These are phyloP conservation scores for Marasmius oreades DNA, from an alignment of 1,284 basidiomycete genomes.

Conservation along the genomic window DNA sequence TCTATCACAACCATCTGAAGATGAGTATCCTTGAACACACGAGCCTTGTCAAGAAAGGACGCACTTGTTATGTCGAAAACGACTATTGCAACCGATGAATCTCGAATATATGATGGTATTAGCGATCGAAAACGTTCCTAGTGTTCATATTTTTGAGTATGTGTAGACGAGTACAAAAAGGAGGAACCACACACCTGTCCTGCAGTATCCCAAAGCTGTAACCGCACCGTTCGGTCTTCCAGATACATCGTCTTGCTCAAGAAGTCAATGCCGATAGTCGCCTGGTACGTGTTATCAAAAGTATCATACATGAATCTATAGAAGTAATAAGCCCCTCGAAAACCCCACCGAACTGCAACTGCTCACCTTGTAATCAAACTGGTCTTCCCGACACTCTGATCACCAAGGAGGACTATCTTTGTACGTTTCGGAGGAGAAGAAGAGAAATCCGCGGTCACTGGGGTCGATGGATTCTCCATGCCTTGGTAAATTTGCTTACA, in stretches of 20 bases:
- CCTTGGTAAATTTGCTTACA: neutral
- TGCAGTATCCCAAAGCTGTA: slow-evolving; percentile 99
- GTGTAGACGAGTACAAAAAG: slow-evolving; percentile 1
- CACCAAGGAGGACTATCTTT: slow-evolving; percentile 92
- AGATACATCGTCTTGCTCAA: slow-evolving; percentile 99
- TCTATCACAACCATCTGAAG: slow-evolving; percentile 45
- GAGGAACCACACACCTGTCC: slow-evolving; percentile 65
- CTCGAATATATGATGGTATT: slow-evolving; percentile 98
- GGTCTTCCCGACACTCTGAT: slow-evolving; percentile 95
- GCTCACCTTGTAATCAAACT: slow-evolving; percentile 89
- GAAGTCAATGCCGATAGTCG: slow-evolving; percentile 99
- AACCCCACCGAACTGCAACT: too few relatives aligned
- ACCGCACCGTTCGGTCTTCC: slow-evolving; percentile 94
- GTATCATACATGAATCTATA: slow-evolving; percentile 98
- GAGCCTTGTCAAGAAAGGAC: slow-evolving; percentile 27
- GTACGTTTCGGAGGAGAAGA: slow-evolving; percentile 89
- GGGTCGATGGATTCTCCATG: slow-evolving; percentile 55
- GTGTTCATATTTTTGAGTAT: slow-evolving; percentile 4
- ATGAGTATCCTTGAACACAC: neutral
- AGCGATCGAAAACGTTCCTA: slow-evolving; percentile 97
- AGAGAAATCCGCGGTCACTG: slow-evolving; percentile 77
- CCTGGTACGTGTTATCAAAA: slow-evolving; percentile 99
- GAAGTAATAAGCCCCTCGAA: neutral
- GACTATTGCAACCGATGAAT: slow-evolving; percentile 97
- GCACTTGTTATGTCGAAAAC: slow-evolving; percentile 98